Conservation (phyloP, 768 basidiomycete genomes). For the Rubroboletus satanas region DNA sequence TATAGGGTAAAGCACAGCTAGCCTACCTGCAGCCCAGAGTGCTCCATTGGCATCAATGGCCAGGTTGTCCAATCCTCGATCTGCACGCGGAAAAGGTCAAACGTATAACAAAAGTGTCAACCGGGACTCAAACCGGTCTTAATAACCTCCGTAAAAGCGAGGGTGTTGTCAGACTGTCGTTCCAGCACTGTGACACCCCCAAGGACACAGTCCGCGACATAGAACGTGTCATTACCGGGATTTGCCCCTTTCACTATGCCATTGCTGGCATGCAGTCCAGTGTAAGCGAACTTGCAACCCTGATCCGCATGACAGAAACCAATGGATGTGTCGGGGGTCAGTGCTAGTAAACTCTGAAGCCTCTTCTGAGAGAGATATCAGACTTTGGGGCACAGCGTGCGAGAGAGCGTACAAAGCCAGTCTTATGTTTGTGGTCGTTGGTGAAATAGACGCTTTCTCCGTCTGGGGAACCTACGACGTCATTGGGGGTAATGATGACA, state of each 20-base stretch:
- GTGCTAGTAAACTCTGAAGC: conserved; percentile 28
- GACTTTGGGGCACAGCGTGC: background rate
- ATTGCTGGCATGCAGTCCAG: conserved; percentile 51
- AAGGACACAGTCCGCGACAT: conserved; percentile 46
- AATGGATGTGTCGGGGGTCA: conserved; percentile 43
- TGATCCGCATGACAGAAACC: conserved; percentile 59
- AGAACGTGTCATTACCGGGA: conserved; percentile 54
- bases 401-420: conserved; percentile 44
- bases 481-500: conserved; percentile 63
- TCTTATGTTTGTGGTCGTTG: conserved; percentile 59
- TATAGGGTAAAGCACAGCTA: background rate
- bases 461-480: conserved; percentile 61
- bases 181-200: conserved; percentile 55
- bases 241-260: conserved; percentile 51
- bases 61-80: conserved; percentile 57
- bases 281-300: conserved; percentile 59
- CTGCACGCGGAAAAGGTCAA: conserved; percentile 28
- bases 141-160: conserved; percentile 52
- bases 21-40: conserved; percentile 59
- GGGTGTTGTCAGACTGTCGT: conserved; percentile 52
- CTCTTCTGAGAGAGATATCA: conserved; percentile 17
- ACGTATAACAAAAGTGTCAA: background rate
- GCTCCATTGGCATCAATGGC: conserved; percentile 55
- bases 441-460: conserved; percentile 66
- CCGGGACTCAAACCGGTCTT: conserved; percentile 41